Conservation (phyloP, 306 rosid genomes). For the Senna siamea region DNA sequence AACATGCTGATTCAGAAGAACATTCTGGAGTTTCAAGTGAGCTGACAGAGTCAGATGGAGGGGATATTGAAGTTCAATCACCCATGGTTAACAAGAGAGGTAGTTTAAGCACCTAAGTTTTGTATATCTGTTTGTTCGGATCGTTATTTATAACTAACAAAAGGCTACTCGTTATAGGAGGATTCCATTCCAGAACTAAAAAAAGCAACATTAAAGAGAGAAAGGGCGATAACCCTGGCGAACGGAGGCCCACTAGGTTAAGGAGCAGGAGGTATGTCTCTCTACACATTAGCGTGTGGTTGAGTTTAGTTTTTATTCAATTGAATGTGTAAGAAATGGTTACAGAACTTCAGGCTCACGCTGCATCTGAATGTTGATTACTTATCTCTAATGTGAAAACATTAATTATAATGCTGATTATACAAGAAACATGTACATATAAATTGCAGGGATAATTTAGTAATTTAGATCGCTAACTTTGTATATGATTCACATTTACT, state of each 20-base stretch:
- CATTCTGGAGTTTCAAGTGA: constrained; percentile 57
- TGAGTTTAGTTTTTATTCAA: background rate
- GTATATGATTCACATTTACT: constrained; percentile 6
- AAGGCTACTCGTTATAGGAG: constrained; percentile 45
- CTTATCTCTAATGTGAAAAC: constrained; percentile 13
- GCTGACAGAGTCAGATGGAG: constrained; percentile 52
- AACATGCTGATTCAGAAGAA: constrained; percentile 38
- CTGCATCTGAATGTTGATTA: background rate
- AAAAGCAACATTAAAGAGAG: constrained; percentile 52
- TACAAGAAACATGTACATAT: too few relatives aligned
- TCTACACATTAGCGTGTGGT: background rate
- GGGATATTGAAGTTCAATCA: constrained; percentile 57
- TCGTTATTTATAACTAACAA: constrained; percentile 14
- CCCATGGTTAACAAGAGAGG: constrained; percentile 47
- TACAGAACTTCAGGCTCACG: background rate
- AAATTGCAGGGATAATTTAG: background rate
- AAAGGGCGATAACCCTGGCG: constrained; percentile 43
- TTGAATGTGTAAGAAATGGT: background rate
- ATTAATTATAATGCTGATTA: too few relatives aligned
- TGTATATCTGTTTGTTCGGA: constrained; percentile 15
- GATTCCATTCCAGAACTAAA: constrained; percentile 47
- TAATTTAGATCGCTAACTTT: background rate
- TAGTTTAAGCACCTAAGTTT: constrained; percentile 31
- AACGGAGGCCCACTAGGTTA: constrained; percentile 42
- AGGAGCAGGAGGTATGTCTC: constrained; percentile 58